A percentile compares a stretch with the other conserved stretches of the same genome.
Conservation (phyloP, 2,329 filamentous ascomycete species). For the Ceratocystis ficicola region DNA sequence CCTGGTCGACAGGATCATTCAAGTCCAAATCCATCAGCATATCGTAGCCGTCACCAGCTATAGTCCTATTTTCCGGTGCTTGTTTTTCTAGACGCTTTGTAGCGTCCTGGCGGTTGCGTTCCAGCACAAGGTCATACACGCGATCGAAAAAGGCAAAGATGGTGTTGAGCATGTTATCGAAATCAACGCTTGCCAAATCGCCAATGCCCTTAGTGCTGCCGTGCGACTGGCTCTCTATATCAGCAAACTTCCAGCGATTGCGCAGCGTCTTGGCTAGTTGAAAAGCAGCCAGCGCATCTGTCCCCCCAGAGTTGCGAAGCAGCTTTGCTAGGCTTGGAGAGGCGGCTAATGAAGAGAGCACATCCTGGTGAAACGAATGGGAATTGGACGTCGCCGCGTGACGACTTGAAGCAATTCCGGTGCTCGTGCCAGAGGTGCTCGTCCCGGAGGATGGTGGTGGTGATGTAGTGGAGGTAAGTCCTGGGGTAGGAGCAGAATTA, state of each 20-base stretch:
- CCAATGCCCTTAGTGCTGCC: slow-evolving; percentile 26
- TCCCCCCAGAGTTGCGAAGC: slow-evolving; percentile 28
- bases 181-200: slow-evolving; percentile 45
- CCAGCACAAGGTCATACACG: slow-evolving; percentile 41
- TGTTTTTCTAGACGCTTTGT: slow-evolving; percentile 19
- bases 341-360: slow-evolving; percentile 50
- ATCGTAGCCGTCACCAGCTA: slow-evolving; percentile 4
- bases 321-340: slow-evolving; percentile 40
- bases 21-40: slow-evolving; percentile 25
- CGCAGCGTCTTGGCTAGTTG: slow-evolving; percentile 55
- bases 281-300: slow-evolving; percentile 42
- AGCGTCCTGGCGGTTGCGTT: slow-evolving; percentile 30
- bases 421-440: not conserved
- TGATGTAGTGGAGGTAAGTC: not conserved
- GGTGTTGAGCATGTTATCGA: slow-evolving; percentile 45
- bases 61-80: not conserved
- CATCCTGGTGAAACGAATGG: slow-evolving; percentile 58
- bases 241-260: slow-evolving; percentile 60
- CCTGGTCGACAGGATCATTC: slow-evolving; percentile 23
- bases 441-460: not conserved
- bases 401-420: not conserved
- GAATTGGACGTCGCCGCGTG: slow-evolving; percentile 13
- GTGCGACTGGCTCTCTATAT: slow-evolving; percentile 32
- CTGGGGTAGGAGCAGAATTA: not conserved
- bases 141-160: slow-evolving; percentile 49